Evolutionary conservation across 2,329 filamentous ascomycete genomes (phyloP).

Genomic region (Cyclaneusma minus): DNA sequence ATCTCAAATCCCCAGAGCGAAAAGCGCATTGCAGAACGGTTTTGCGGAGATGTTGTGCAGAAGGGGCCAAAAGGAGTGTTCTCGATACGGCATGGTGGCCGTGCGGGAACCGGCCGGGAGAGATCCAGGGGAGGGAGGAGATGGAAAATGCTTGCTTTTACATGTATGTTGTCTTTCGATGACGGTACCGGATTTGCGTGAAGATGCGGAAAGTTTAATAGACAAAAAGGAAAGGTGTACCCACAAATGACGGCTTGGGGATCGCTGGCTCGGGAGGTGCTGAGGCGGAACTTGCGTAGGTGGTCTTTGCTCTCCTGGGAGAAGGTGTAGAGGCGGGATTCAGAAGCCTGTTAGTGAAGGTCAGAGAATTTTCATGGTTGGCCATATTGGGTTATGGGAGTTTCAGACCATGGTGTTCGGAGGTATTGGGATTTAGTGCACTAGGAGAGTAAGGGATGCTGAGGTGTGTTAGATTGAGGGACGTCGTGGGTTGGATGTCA

Average conservation of each 20-base stretch:
- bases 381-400: no score
- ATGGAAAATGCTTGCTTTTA: background rate
- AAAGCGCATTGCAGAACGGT: no score
- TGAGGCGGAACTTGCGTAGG: constrained; percentile 85
- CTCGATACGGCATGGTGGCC: constrained; percentile 2
- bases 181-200: background rate
- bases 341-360: constrained; percentile 33
- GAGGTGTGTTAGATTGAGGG: no score
- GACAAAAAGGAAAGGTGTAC: constrained; percentile 22
- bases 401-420: no score
- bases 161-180: background rate
- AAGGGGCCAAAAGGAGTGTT: no score
- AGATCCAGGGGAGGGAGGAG: no score
- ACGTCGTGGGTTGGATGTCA: no score
- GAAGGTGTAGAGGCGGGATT: constrained; percentile 85
- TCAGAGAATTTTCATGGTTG: constrained; percentile 2
- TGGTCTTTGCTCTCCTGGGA: constrained; percentile 78
- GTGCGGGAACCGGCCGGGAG: no score
- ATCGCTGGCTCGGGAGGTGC: constrained; percentile 72
- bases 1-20: no score
- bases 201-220: constrained; percentile 5
- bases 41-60: no score
- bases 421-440: no score
- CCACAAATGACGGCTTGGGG: constrained; percentile 92
- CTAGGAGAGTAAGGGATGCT: no score